These are phyloP conservation scores for Cinchona pubescens DNA, from an alignment of 257 asterid genomes.

Conservation along the genomic window DNA sequence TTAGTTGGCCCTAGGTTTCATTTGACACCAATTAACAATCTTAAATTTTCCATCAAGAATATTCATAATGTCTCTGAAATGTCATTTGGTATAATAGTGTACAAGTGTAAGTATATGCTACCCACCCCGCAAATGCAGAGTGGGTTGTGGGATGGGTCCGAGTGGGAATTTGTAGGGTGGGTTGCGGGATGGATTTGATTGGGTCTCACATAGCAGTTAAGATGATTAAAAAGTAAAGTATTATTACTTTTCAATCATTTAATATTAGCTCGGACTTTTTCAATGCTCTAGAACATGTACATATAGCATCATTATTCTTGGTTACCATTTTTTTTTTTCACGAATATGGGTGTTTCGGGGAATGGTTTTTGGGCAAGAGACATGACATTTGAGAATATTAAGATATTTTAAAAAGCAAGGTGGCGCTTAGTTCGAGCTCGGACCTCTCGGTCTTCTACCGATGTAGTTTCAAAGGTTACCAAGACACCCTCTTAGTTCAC, in stretches of 20 bases:
- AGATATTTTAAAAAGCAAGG: constrained; percentile 30
- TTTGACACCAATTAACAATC: too few species aligned
- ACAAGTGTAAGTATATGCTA: too few species aligned
- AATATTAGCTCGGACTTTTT: too few species aligned
- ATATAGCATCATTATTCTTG: neutral
- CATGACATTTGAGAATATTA: constrained; percentile 69
- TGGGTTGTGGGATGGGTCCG: too few species aligned
- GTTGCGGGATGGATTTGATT: too few species aligned
- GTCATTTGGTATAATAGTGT: neutral
- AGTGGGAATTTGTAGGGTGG: too few species aligned
- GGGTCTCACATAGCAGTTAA: too few species aligned
- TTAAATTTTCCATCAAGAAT: neutral
- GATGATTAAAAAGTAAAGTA: too few species aligned
- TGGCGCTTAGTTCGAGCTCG: constrained; percentile 50
- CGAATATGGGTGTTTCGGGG: constrained; percentile 53
- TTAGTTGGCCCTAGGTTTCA: too few species aligned
- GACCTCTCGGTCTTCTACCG: constrained; percentile 53
- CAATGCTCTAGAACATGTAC: neutral
- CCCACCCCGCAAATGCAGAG: too few species aligned
- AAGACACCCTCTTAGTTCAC: constrained; percentile 60
- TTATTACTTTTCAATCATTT: too few species aligned
- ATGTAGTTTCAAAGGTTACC: constrained; percentile 68
- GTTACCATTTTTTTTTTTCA: too few species aligned
- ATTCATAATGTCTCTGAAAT: neutral
- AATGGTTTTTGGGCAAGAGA: constrained; percentile 76